Evolutionary conservation across 108 stramenopile genomes (phyloP), one percentile per base, ranked within the genome.

Genomic region (Nitzschia palea): DNA sequence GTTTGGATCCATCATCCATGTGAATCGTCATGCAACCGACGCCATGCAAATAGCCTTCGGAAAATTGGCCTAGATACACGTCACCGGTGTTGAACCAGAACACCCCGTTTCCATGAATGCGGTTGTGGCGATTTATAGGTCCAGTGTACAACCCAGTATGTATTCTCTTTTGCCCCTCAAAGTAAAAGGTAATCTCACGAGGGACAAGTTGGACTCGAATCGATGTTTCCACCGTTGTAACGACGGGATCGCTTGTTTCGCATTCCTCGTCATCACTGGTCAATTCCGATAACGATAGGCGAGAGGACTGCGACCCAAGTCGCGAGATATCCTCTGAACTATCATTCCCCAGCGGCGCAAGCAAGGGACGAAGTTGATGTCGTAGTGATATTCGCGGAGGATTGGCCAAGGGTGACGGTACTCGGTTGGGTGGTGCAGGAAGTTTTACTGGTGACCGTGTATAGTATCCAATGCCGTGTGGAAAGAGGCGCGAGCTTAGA

Each of bases 1-100:
- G 43, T 22, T 44, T 53, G 10, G 25, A 40, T 8, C 51, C 65
- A 27, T 55, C 53, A 5, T 33, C 52, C 33, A 15, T 53, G 4
- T 9, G 22, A 27, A 68, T 57, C 2, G 67, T 35, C 35, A 68
- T 44, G 20, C 18, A 10, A 2, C 67, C 67, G 29, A 30, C 25
- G 18, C 67, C 67, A 29, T 68, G 55, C 40, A 68, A 18, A 15
- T 45, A 14, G 23, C 47, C 55, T 5, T 57, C 20, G 8, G 33
- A 20, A 26, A 68, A 68, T 47, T 68, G 43, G 37, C 67, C 67
- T 4, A 68, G 44, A 35, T 68, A 68, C 26, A 57, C 2, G 22
- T 57, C 55, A 18, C 67, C 67, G n/a, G 67, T 54, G 26, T 2
- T 30, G 27, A 68, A 68, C 67, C 55, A 57, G 33, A 68, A 68